Percentiles rank a stretch among this genome's conserved stretches.
Evolutionary conservation across 1,284 basidiomycete species (phyloP).

Genomic region (Lentinus polychrous): DNA sequence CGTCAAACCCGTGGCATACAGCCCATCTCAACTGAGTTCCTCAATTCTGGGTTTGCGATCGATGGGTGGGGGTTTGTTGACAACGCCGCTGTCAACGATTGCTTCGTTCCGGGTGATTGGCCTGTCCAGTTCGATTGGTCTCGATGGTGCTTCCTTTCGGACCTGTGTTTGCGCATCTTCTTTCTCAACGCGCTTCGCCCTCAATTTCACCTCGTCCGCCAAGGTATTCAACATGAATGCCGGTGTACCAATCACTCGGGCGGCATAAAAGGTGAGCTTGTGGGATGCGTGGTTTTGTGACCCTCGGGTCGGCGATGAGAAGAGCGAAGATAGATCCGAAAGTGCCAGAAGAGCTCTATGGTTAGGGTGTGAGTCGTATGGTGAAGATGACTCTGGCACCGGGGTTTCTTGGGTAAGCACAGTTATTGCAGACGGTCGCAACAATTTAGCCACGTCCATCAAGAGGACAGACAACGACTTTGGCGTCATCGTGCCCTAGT

Average conservation of each 20-base stretch:
- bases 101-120: too few species aligned
- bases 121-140: not conserved
- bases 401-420: conserved; percentile 18
- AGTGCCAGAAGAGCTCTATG: conserved; percentile 37
- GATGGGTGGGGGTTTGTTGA: too few species aligned
- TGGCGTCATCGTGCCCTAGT: conserved; percentile 39
- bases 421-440: conserved; percentile 42
- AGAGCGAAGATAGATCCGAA: conserved; percentile 44
- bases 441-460: conserved; percentile 41
- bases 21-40: not conserved
- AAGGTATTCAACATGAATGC: conserved; percentile 31
- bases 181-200: conserved; percentile 19
- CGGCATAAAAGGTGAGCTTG: conserved; percentile 55
- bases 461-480: conserved; percentile 45
- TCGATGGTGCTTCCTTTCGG: not conserved
- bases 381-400: conserved; percentile 13
- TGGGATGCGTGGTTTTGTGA: conserved; percentile 36
- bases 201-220: conserved; percentile 31
- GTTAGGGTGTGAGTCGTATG: conserved; percentile 30
- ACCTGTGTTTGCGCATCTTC: conserved; percentile 9
- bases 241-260: conserved; percentile 39
- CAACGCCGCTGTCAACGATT: too few species aligned
- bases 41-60: not conserved
- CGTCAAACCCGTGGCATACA: too few species aligned
- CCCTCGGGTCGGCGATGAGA: conserved; percentile 16